A percentile compares a stretch with the other conserved stretches of the same genome.
Evolutionary conservation across 1,284 basidiomycete species (phyloP).

Genomic region (Rhodotorula mucilaginosa): DNA sequence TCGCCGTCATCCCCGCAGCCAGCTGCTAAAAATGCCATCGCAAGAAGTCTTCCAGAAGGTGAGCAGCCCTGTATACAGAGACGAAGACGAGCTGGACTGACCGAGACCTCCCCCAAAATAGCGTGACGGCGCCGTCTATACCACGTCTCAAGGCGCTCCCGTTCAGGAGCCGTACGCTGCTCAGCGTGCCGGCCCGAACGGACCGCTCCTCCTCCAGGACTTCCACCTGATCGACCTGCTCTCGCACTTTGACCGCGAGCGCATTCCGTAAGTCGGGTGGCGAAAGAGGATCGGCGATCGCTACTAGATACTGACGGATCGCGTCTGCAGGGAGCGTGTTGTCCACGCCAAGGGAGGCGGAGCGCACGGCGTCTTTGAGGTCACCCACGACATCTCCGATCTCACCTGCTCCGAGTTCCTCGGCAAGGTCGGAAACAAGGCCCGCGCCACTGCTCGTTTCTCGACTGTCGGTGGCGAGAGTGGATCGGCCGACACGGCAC

Average conservation of each 20-base stretch:
- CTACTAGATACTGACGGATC: not conserved
- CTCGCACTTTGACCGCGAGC: conserved; percentile 27
- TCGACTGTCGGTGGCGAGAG: conserved; percentile 69
- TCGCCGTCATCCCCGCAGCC: not conserved
- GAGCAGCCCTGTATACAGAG: not conserved
- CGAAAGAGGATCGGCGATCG: not conserved
- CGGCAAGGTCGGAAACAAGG: conserved; percentile 66
- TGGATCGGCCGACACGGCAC: conserved; percentile 83
- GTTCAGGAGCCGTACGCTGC: conserved; percentile 55
- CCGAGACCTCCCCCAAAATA: not conserved
- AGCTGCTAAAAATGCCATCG: conserved; percentile 59
- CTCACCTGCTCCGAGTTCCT: conserved; percentile 72
- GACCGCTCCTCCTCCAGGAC: conserved; percentile 84
- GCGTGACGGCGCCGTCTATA: conserved; percentile 65
- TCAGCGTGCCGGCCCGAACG: conserved; percentile 69
- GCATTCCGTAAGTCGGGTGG: not conserved
- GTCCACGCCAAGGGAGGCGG: conserved; percentile 84
- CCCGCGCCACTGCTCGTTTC: conserved; percentile 73
- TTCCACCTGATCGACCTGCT: conserved; percentile 62
- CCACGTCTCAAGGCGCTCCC: conserved; percentile 76
- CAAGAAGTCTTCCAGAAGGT: conserved; percentile 59
- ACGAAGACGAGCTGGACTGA: not conserved
- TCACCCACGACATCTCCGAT: conserved; percentile 74
- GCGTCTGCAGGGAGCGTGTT: conserved; percentile 64
- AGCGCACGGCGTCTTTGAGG: conserved; percentile 86